Evolutionary conservation across 2,329 filamentous ascomycete species (phyloP).

Genomic region (Phoma herbarum): DNA sequence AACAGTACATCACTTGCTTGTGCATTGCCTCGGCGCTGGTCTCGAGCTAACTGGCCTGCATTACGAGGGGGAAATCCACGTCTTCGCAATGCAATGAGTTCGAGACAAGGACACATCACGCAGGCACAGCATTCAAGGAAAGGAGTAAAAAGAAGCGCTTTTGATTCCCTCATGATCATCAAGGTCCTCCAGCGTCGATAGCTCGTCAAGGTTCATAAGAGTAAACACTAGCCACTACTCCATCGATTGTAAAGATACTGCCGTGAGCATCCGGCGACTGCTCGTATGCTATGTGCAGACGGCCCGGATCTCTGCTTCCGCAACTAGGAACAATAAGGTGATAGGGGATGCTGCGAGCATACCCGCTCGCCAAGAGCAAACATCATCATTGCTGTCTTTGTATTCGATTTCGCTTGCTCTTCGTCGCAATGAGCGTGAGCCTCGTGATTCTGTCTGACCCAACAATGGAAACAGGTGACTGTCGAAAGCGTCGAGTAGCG

Average conservation of each 20-base stretch:
- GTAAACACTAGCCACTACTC: slow-evolving; percentile 39
- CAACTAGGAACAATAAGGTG: slow-evolving; percentile 38
- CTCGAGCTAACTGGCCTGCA: background rate
- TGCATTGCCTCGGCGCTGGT: background rate
- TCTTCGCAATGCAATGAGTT: background rate
- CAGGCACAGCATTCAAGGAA: background rate
- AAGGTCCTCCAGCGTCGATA: slow-evolving; percentile 36
- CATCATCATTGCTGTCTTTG: slow-evolving; percentile 42
- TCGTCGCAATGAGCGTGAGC: slow-evolving; percentile 38
- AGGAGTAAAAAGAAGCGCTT: slow-evolving; percentile 46
- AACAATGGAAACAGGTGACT: slow-evolving; percentile 4
- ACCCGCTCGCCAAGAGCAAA: slow-evolving; percentile 32
- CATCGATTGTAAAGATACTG: slow-evolving; percentile 20
- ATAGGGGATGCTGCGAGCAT: slow-evolving; percentile 32
- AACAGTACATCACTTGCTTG: background rate
- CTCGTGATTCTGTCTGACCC: slow-evolving; percentile 11
- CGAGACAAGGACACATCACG: background rate
- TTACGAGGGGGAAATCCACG: background rate
- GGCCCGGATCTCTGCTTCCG: slow-evolving; percentile 26
- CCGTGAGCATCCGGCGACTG: slow-evolving; percentile 14
- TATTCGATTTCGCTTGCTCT: slow-evolving; percentile 41
- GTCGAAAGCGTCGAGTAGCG: slow-evolving; percentile 6
- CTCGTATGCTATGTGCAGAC: slow-evolving; percentile 16
- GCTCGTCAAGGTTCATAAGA: slow-evolving; percentile 29
- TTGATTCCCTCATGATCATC: slow-evolving; percentile 52